Percentiles rank a stretch among this genome's conserved stretches.
These are phyloP conservation scores for Candolleomyces aberdarensis DNA, from an alignment of 768 basidiomycete genomes.

Conservation along the genomic window DNA sequence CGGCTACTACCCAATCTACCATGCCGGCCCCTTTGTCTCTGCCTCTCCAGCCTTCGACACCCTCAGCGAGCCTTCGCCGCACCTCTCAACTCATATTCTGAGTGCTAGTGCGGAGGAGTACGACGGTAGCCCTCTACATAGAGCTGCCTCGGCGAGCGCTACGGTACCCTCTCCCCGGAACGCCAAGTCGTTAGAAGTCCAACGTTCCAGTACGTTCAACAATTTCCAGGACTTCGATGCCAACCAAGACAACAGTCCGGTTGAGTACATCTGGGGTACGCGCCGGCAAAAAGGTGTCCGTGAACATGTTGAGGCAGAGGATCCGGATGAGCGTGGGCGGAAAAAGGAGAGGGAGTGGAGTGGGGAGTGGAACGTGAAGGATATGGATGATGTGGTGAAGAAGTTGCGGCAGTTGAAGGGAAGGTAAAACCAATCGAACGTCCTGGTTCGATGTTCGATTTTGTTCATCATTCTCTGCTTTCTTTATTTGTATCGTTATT, in stretches of 20 bases:
- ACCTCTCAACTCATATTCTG: too few species aligned
- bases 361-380: slow-evolving; percentile 35
- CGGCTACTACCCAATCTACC: neutral
- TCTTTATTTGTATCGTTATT: too few species aligned
- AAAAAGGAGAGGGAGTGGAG: slow-evolving; percentile 36
- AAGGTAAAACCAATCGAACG: neutral
- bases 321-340: slow-evolving; percentile 18
- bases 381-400: slow-evolving; percentile 32
- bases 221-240: neutral
- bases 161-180: too few species aligned
- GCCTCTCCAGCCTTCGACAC: too few species aligned
- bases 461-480: too few species aligned
- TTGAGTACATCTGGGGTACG: slow-evolving; percentile 5
- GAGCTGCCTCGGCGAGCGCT: too few species aligned
- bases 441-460: too few species aligned
- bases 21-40: too few species aligned
- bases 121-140: too few species aligned
- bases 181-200: slow-evolving; percentile 1
- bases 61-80: too few species aligned
- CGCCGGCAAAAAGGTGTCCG: neutral
- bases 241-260: neutral
- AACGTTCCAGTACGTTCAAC: neutral
- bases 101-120: too few species aligned
- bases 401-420: slow-evolving; percentile 21
- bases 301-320: neutral